Conservation (phyloP, 495 filamentous ascomycete genomes). For the Penicillium roqueforti region DNA sequence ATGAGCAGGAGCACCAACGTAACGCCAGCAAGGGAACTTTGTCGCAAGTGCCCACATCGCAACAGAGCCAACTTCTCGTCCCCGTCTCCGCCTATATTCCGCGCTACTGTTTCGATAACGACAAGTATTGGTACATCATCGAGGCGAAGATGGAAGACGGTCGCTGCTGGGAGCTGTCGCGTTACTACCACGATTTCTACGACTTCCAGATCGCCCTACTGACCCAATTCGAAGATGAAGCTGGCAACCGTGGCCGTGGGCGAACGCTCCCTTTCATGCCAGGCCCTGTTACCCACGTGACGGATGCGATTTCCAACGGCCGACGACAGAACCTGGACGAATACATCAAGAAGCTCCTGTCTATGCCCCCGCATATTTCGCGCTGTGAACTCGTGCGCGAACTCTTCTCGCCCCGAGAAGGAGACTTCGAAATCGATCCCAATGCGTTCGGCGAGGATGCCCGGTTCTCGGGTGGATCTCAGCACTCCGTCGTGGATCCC, state of each 20-base stretch:
- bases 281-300: slow-evolving; percentile 95
- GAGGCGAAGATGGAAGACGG: slow-evolving; percentile 90
- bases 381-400: slow-evolving; percentile 76
- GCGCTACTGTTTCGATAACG: slow-evolving; percentile 91
- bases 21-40: slow-evolving; percentile 43
- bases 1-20: slow-evolving; percentile 39
- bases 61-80: slow-evolving; percentile 40
- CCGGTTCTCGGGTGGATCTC: slow-evolving; percentile 65
- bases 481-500: slow-evolving; percentile 57
- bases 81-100: slow-evolving; percentile 81
- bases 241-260: slow-evolving; percentile 71
- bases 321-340: slow-evolving; percentile 86
- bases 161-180: slow-evolving; percentile 83
- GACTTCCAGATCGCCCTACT: slow-evolving; percentile 96
- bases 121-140: slow-evolving; percentile 98
- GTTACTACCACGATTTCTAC: slow-evolving; percentile 98
- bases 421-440: slow-evolving; percentile 88
- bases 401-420: slow-evolving; percentile 84
- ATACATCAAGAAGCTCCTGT: slow-evolving; percentile 87
- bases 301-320: slow-evolving; percentile 92
- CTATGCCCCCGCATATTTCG: slow-evolving; percentile 78
- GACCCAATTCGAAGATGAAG: slow-evolving; percentile 89
- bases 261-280: slow-evolving; percentile 97
- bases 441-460: slow-evolving; percentile 61
- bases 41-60: slow-evolving; percentile 24